Evolutionary conservation across 2,329 filamentous ascomycete genomes (phyloP), one percentile per base, ranked within the genome.

Genomic region (Ophiostoma himal-ulmi): DNA sequence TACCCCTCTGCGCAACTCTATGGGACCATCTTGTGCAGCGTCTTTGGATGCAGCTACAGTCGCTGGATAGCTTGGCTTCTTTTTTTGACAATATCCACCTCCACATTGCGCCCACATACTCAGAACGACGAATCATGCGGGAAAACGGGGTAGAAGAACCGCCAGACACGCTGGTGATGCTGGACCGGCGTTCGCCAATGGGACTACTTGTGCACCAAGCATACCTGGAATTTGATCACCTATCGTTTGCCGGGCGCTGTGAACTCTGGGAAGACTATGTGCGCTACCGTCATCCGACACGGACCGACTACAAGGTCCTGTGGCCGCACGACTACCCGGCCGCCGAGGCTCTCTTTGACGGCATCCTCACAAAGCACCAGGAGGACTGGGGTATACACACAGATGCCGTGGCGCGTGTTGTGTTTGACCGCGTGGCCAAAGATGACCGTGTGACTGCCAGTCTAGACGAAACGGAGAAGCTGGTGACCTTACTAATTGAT

Each of bases 241-340:
- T 98, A 48, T 89, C 89, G 65, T 97, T 98, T 75, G 86, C 92
- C 70, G 91, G 96, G 77, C 86, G 88, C 0, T 84, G 91, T 62
- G 86, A 87, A 70, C 81, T 99, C 5, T 98, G 95, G 94, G 89
- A 88, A 72, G 86, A 87, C 1, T 94, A 97, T 79, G 87, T 94
- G 72, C 85, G 84, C 69, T 98, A 96, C 79, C 86, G 94, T 67
- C 86, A 93, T 75, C 88, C 91, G 0, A 95, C 93, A 1, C 88
- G 89, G 36, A 79, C 82, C 1, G 85, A 88, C 72, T 84, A 91
- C 72, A 86, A 60, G 77, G 81, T 84, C 62, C 91, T 89, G 73
- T 83, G 90, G 22, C 83, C 86, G 0, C 70, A 68, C 67, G 64
- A 69, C 67, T 57, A 44, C 14, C 82, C 84, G 20, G 60, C 52